Conservation (phyloP, 108 stramenopile species). For the Skeletonema tropicum region DNA sequence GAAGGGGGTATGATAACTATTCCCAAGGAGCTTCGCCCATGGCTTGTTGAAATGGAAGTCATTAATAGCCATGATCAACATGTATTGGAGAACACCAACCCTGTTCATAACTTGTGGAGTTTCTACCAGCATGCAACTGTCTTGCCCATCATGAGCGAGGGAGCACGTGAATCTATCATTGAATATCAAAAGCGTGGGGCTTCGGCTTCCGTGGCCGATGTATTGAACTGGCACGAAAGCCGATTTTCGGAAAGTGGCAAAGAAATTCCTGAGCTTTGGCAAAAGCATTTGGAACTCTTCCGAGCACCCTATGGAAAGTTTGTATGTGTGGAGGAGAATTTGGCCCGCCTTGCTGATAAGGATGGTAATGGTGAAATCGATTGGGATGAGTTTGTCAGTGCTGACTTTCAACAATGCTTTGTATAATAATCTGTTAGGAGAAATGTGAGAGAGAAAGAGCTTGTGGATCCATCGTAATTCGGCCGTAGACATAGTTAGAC, state of each 20-base stretch:
- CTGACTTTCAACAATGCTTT: constrained; percentile 13
- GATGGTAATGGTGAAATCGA: constrained; percentile 20
- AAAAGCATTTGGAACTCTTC: constrained; percentile 29
- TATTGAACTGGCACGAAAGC: constrained; percentile 16
- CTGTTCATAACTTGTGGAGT: constrained; percentile 20
- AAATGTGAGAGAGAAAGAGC: too few species aligned
- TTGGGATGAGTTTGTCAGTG: constrained; percentile 13
- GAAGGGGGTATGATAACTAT: constrained; percentile 22
- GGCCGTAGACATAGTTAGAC: too few species aligned
- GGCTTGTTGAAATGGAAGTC: constrained; percentile 17
- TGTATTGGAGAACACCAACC: constrained; percentile 18
- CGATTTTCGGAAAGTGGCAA: constrained; percentile 14
- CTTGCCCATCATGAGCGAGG: constrained; percentile 16
- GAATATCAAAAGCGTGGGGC: constrained; percentile 19
- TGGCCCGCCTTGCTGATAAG: constrained; percentile 6
- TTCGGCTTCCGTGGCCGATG: constrained; percentile 13
- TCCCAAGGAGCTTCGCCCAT: constrained; percentile 11
- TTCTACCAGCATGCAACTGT: constrained; percentile 25
- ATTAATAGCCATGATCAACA: constrained; percentile 30
- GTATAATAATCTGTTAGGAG: background rate
- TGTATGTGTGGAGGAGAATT: constrained; percentile 9
- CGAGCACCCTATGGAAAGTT: constrained; percentile 11
- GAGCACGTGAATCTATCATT: constrained; percentile 13
- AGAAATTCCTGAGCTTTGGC: constrained; percentile 26
- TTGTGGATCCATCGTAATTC: too few species aligned